Conservation (phyloP, 495 filamentous ascomycete genomes). For the Penicillium steckii region DNA sequence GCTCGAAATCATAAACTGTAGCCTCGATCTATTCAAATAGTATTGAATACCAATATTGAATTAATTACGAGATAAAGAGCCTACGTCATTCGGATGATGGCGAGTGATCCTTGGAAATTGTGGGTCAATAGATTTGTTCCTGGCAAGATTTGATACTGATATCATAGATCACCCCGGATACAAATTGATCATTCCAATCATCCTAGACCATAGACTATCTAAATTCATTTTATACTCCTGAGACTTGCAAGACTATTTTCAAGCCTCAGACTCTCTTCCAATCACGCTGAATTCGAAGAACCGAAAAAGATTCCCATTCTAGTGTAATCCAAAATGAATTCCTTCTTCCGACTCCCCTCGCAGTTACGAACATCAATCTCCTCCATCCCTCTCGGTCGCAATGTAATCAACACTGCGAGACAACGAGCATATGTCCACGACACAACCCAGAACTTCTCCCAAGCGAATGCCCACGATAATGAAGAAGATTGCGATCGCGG, state of each 20-base stretch:
- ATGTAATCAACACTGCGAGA: neutral
- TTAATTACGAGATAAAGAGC: no score
- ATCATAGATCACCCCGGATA: neutral
- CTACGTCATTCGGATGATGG: no score
- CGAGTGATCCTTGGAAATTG: neutral
- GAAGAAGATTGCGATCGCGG: neutral
- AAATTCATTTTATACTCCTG: neutral
- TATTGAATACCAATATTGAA: no score
- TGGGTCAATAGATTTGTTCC: neutral
- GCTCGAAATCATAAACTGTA: no score
- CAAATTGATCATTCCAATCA: no score
- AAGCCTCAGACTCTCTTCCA: no score
- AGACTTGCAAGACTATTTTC: no score
- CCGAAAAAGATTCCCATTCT: no score
- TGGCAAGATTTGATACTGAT: neutral
- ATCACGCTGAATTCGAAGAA: no score
- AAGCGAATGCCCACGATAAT: neutral
- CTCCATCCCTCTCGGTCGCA: slow-evolving; percentile 1
- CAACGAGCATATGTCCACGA: neutral
- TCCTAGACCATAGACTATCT: no score
- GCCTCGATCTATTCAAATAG: no score
- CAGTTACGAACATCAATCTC: neutral
- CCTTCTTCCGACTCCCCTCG: neutral
- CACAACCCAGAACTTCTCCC: neutral
- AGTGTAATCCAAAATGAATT: slow-evolving; percentile 1